Evolutionary conservation across 2,329 filamentous ascomycete species (phyloP).

Genomic region (Stagonosporopsis rhizophila): DNA sequence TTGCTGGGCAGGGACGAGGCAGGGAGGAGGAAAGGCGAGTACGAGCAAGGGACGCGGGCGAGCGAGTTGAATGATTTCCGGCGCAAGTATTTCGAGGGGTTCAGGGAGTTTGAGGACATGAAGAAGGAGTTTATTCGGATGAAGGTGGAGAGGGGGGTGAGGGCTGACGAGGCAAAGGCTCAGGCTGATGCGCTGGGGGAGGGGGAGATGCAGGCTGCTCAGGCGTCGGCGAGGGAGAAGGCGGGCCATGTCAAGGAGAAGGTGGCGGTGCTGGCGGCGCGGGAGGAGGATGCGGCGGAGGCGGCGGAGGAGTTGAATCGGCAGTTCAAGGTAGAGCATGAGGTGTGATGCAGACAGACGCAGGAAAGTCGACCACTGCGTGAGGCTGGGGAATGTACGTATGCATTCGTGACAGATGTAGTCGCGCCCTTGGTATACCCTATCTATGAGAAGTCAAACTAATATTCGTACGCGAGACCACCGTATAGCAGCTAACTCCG

Average conservation of each 20-base stretch:
- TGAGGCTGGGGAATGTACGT: background rate
- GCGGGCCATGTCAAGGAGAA: background rate
- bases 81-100: conserved; percentile 59
- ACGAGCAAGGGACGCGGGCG: conserved; percentile 59
- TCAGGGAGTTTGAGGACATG: conserved; percentile 45
- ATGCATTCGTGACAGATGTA: background rate
- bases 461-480: background rate
- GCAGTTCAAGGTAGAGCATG: background rate
- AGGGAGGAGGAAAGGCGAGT: conserved; percentile 23
- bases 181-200: background rate
- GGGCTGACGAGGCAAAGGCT: background rate
- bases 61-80: conserved; percentile 74
- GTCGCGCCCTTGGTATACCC: background rate
- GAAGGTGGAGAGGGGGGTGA: conserved; percentile 20
- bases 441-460: background rate
- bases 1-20: conserved; percentile 23
- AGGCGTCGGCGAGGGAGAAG: background rate
- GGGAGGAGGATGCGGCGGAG: background rate
- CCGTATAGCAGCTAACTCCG: background rate
- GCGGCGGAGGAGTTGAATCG: conserved; percentile 1
- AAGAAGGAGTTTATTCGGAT: conserved; percentile 38
- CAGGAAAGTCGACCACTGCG: too few species aligned
- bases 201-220: too few species aligned
- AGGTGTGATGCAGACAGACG: background rate
- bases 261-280: background rate